Base-by-base conservation (phyloP, 129 eudicot genomes). In the Scalesia atractyloides region DNA sequence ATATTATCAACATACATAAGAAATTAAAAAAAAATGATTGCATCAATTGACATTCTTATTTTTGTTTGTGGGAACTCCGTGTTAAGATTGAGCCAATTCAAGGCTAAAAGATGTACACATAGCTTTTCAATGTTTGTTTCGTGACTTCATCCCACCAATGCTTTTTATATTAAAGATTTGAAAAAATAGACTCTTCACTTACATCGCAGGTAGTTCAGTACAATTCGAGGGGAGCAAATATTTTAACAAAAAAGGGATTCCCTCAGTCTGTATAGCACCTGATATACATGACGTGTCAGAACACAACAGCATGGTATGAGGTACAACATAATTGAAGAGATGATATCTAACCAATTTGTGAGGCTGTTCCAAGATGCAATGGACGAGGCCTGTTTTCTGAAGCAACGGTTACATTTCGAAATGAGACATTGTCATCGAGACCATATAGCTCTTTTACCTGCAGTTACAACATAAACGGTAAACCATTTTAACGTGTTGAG, bases 361-460 rank as follows among this genome's bases (percentile, higher is more conserved):
- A 89, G n/a, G 98, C 96, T 24, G 98, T 89, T 70, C 96, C 91
- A 13, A 89, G 86, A 83, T 89, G 87, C 74, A 92, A 82, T 39
- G 96, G 81, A 60, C 84, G 97, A 9, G 99, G 99, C 83, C 87
- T 85, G 50, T 85, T 77, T 72, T 86, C 97, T 47, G 94, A 85
- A 83, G 83, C 64, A 76, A 88, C 79, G 1, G 96, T 89, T 24
- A 88, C 89, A 77, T 95, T 88, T 68, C 99, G 86, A 59, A 95
- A 95, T 39, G 85, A 44, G 43, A 88, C 90, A 26, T 83, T 84
- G 54, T 83, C 84, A 71, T 95, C 97, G 68, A 91, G 88, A 64
- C 99, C 99, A 78, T 91, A 95, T 16, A 95, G 86, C 77, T 86
- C 97, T 77, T 91, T 88, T 49, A 95, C 99, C 99, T 95, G 60